Percentiles rank a stretch among this genome's conserved stretches.
Evolutionary conservation across 1,139 yeast genomes (phyloP).

Genomic region (Kurtzmaniella natalensis): DNA sequence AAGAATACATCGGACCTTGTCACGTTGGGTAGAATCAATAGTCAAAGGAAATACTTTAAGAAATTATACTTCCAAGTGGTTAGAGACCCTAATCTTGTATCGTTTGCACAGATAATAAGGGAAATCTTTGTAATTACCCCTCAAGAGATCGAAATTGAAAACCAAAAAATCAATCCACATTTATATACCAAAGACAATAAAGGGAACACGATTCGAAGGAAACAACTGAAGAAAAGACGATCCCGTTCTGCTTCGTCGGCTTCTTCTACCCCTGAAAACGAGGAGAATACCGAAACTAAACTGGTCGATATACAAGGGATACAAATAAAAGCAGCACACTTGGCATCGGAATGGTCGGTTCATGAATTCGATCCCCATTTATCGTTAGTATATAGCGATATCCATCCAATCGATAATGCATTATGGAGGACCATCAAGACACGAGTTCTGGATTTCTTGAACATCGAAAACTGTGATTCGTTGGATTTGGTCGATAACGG

Average conservation of each 20-base stretch:
- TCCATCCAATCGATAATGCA: conserved; percentile 68
- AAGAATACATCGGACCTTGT: conserved; percentile 34
- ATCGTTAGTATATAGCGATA: conserved; percentile 64
- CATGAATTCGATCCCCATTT: conserved; percentile 69
- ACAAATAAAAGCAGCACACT: conserved; percentile 27
- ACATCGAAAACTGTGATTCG: conserved; percentile 42
- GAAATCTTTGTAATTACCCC: conserved; percentile 60
- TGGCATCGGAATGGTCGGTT: conserved; percentile 52
- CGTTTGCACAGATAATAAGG: conserved; percentile 65
- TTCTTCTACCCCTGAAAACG: conserved; percentile 4
- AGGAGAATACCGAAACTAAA: conserved; percentile 10
- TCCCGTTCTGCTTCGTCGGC: conserved; percentile 4
- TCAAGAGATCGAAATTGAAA: conserved; percentile 31
- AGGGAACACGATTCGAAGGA: conserved; percentile 28
- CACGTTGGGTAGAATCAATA: conserved; percentile 32
- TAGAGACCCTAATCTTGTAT: conserved; percentile 53
- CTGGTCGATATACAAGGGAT: conserved; percentile 24
- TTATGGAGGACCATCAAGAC: conserved; percentile 62
- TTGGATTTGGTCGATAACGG: conserved; percentile 34
- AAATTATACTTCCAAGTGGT: conserved; percentile 60
- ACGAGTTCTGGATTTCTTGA: conserved; percentile 66
- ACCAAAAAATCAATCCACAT: conserved; percentile 36
- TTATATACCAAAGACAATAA: conserved; percentile 32
- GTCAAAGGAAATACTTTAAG: conserved; percentile 49
- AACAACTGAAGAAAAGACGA: conserved; percentile 20